Evolutionary conservation across 208 protist genomes (phyloP).

Genomic region (Vickermania ingenoplastis): DNA sequence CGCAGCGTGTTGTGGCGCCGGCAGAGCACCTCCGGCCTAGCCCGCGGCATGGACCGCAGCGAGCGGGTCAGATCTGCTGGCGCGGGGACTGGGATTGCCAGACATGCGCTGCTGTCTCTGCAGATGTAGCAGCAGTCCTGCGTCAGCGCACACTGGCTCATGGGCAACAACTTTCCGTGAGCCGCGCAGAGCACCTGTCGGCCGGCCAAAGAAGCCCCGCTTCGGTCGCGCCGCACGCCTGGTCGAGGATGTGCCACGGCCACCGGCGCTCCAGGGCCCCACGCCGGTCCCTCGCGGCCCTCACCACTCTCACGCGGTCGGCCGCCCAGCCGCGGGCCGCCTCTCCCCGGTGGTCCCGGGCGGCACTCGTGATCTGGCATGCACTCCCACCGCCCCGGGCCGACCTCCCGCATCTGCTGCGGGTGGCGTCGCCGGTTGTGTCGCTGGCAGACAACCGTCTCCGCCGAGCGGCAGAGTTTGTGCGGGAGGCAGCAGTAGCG

Average conservation of each 20-base stretch:
- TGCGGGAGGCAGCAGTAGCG: constrained; percentile 48
- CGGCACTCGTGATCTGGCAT: constrained; percentile 38
- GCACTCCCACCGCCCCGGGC: constrained; percentile 63
- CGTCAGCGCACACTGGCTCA: constrained; percentile 36
- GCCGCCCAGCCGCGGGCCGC: neutral
- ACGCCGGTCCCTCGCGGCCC: constrained; percentile 5
- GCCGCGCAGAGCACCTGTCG: constrained; percentile 67
- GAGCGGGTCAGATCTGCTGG: constrained; percentile 21
- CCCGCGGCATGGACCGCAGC: too few species aligned
- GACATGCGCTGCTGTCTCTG: constrained; percentile 51
- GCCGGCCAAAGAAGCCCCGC: neutral
- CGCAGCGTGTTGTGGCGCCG: constrained; percentile 62
- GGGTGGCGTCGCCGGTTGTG: constrained; percentile 55
- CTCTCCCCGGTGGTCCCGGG: neutral
- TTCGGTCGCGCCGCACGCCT: neutral
- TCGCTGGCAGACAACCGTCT: constrained; percentile 41
- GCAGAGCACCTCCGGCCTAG: constrained; percentile 80
- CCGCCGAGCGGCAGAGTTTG: constrained; percentile 48
- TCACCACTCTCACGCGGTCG: constrained; percentile 2
- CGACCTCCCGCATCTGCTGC: constrained; percentile 64
- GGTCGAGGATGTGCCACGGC: neutral
- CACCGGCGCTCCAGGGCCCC: neutral
- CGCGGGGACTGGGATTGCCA: constrained; percentile 67
- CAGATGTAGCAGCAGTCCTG: constrained; percentile 78
- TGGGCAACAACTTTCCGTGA: constrained; percentile 66